A percentile compares a stretch with the other conserved stretches of the same genome.
Evolutionary conservation across 164 flowering plant species (phyloP).

Genomic region (Dillenia turbinata): DNA sequence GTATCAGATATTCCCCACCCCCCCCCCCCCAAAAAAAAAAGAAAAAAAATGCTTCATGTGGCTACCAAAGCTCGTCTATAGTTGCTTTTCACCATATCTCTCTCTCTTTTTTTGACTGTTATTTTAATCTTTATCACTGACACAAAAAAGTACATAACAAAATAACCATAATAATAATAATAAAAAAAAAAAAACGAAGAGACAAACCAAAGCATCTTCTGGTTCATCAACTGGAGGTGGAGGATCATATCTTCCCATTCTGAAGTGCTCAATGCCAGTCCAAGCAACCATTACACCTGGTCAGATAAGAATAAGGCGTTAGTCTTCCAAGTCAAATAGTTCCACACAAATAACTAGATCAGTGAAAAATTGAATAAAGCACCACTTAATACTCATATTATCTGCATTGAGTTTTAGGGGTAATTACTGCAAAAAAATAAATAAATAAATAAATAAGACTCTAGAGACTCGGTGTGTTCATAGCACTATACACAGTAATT

Average conservation of each 20-base stretch:
- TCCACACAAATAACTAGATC: neutral
- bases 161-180: neutral
- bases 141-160: neutral
- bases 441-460: neutral
- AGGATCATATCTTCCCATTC: constrained; percentile 83
- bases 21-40: too few relatives aligned
- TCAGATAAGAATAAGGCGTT: constrained; percentile 6
- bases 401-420: too few relatives aligned
- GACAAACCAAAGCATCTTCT: constrained; percentile 68
- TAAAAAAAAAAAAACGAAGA: neutral
- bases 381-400: neutral
- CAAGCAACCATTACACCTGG: constrained; percentile 97
- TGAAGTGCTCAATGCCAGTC: constrained; percentile 94
- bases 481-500: neutral
- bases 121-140: too few relatives aligned
- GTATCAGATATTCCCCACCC: too few relatives aligned
- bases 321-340: neutral
- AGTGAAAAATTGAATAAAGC: neutral
- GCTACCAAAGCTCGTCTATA: too few relatives aligned
- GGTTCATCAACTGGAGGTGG: constrained; percentile 86
- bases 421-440: neutral
- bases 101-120: too few relatives aligned
- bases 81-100: too few relatives aligned
- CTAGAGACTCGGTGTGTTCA: too few relatives aligned
- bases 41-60: too few relatives aligned